phyloP scores from a whole-genome alignment of 345 rosid genomes.

The Odontarrhena argentea region DNA sequence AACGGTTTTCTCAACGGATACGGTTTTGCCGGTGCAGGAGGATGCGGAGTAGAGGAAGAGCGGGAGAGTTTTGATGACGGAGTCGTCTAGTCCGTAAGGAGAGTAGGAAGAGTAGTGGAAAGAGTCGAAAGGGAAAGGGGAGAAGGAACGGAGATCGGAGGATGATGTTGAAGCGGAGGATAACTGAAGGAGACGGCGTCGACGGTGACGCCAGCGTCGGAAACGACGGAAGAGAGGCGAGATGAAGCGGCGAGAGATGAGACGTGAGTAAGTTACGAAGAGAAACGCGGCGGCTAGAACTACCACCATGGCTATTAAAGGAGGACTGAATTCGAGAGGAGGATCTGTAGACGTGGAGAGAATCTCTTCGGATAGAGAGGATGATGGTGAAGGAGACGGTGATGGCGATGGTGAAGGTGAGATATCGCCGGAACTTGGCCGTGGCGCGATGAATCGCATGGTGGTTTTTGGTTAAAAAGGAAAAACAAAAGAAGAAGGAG shows the following conservation, averaged over 20 bases:
- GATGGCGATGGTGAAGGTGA: conserved; percentile 35
- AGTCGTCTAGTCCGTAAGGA: conserved; percentile 82
- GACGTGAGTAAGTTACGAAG: conserved; percentile 74
- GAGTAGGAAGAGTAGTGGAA: conserved; percentile 54
- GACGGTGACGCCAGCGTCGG: conserved; percentile 53
- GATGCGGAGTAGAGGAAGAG: conserved; percentile 61
- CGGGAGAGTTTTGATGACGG: conserved; percentile 83
- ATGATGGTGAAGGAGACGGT: conserved; percentile 35
- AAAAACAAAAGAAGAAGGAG: not conserved
- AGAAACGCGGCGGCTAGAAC: conserved; percentile 79
- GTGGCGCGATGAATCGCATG: conserved; percentile 40
- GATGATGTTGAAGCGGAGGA: conserved; percentile 55
- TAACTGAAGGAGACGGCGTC: conserved; percentile 45
- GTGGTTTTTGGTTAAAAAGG: conserved; percentile 2
- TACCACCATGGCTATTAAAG: conserved; percentile 88
- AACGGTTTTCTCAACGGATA: conserved; percentile 30
- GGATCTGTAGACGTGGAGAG: conserved; percentile 43
- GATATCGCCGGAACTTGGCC: conserved; percentile 23
- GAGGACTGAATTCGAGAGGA: conserved; percentile 83
- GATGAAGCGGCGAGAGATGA: conserved; percentile 67
- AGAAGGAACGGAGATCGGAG: conserved; percentile 41
- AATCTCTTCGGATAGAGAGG: conserved; percentile 14
- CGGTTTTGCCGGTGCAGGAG: conserved; percentile 36
- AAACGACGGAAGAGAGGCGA: conserved; percentile 51
- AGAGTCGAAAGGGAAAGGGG: conserved; percentile 63